Evolutionary conservation across 257 asterid species (phyloP), one percentile per base, ranked within the genome.

Genomic region (Eucommia ulmoides): DNA sequence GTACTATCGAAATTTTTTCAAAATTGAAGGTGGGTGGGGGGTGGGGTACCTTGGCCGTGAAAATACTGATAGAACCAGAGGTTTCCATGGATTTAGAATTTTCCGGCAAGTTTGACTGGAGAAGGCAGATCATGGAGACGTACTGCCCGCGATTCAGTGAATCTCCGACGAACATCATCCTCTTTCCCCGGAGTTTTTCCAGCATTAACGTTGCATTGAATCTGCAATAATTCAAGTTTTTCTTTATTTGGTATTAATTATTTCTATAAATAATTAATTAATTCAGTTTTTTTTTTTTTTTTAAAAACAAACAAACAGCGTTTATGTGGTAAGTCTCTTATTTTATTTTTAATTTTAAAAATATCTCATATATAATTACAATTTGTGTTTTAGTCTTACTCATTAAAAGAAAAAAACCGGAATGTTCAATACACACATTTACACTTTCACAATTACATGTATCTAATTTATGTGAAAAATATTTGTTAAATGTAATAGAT

Each of bases 131-230:
- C 76, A 88, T 53, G 65, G 97, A 88, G 1, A 69, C 70, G 45
- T 47, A 80, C 38, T 88, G 95, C 8, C 88, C 84, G 33, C 95
- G 68, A 67, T 75, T 77, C 8, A 81, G 59, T 23, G 97, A 88
- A 66, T 88, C 97, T 0, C 97, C 95, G 1, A 81, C 86, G 33
- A 79, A 79, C 84, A 84, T 69, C 84, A 79, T 44, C 60, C 73
- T 69, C 69, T 84, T 88, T 26, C 88, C 93, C 19, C 84, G 35
- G 11, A 84, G 78, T 24, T 54, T 52, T 70, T 84, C 95, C 19
- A 88, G 74, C 86, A 88, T 62, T 23, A 73, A 24, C 45, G 84
- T 75, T 0, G 94, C 82, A 45, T 88, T 79, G 59, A 81, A 88
- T 33, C 97, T 88, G 81, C 54, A 63, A 2, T 17, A 2, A 6